Percentiles rank a stretch among this genome's conserved stretches.
phyloP scores from a whole-genome alignment of 2,329 filamentous ascomycete genomes.

The Diaporthe humulicola region DNA sequence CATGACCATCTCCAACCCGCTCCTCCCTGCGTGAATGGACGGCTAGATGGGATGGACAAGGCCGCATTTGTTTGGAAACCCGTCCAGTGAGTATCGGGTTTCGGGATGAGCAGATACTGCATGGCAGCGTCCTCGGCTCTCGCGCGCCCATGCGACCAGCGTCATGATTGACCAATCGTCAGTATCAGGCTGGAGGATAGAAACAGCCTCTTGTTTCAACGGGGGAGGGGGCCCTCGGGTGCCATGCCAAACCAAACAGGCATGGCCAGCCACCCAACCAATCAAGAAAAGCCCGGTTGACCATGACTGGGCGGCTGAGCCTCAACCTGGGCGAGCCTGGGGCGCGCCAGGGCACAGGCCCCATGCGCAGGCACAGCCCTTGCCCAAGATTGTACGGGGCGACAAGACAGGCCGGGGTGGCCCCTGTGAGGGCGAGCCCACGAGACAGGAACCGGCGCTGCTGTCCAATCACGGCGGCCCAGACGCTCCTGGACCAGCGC shows the following conservation, averaged over 20 bases:
- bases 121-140: slow-evolving; percentile 24
- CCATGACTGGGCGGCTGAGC: slow-evolving; percentile 34
- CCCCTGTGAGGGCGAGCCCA: slow-evolving; percentile 28
- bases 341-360: slow-evolving; percentile 12
- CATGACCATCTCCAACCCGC: background rate
- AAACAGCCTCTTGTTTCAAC: slow-evolving; percentile 54
- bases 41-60: slow-evolving; percentile 5
- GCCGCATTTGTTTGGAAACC: slow-evolving; percentile 23
- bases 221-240: slow-evolving; percentile 32
- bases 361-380: background rate
- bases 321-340: slow-evolving; percentile 28
- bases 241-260: slow-evolving; percentile 52
- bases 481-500: slow-evolving; percentile 22
- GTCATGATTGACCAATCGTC: slow-evolving; percentile 21
- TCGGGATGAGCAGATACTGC: slow-evolving; percentile 27
- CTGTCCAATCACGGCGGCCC: slow-evolving; percentile 34
- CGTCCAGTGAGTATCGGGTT: slow-evolving; percentile 13
- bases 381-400: slow-evolving; percentile 27
- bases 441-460: slow-evolving; percentile 32
- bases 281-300: slow-evolving; percentile 18
- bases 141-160: slow-evolving; percentile 13
- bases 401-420: background rate
- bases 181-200: slow-evolving; percentile 36
- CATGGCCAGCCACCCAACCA: slow-evolving; percentile 32
- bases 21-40: background rate